Conservation (phyloP, 2,329 filamentous ascomycete species). For the Endoconidiophora laricicola region DNA sequence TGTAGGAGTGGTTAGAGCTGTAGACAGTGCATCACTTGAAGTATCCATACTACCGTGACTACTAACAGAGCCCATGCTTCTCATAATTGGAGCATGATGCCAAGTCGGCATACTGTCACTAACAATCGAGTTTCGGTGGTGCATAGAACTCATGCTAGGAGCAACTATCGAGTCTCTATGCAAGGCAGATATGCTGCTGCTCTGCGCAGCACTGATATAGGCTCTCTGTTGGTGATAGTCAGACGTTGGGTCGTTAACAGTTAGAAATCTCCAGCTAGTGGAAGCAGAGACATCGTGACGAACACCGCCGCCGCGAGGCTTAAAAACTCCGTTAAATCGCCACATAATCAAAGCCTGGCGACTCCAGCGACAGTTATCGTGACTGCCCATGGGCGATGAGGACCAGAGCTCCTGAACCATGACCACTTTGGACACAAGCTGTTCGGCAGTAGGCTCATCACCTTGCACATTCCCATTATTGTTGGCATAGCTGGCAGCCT, state of each 20-base stretch:
- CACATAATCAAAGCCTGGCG: constrained; percentile 45
- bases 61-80: constrained; percentile 10
- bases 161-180: constrained; percentile 33
- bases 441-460: constrained; percentile 15
- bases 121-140: neutral
- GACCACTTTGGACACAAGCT: constrained; percentile 25
- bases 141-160: constrained; percentile 26
- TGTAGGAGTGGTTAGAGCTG: constrained; percentile 1
- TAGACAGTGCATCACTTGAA: constrained; percentile 7
- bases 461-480: constrained; percentile 22
- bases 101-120: constrained; percentile 5
- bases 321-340: constrained; percentile 40
- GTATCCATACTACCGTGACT: constrained; percentile 11
- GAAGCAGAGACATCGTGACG: constrained; percentile 13
- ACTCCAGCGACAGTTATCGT: constrained; percentile 27
- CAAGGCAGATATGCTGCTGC: neutral
- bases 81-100: constrained; percentile 6
- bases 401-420: constrained; percentile 55
- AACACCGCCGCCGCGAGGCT: constrained; percentile 18
- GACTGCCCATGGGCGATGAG: constrained; percentile 26
- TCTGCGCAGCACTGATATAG: constrained; percentile 12
- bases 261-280: constrained; percentile 46
- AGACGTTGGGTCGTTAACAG: constrained; percentile 42
- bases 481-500: constrained; percentile 35
- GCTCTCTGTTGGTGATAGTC: constrained; percentile 37